phyloP scores from a whole-genome alignment of 306 rosid species.

The Glycyrrhiza uralensis region DNA sequence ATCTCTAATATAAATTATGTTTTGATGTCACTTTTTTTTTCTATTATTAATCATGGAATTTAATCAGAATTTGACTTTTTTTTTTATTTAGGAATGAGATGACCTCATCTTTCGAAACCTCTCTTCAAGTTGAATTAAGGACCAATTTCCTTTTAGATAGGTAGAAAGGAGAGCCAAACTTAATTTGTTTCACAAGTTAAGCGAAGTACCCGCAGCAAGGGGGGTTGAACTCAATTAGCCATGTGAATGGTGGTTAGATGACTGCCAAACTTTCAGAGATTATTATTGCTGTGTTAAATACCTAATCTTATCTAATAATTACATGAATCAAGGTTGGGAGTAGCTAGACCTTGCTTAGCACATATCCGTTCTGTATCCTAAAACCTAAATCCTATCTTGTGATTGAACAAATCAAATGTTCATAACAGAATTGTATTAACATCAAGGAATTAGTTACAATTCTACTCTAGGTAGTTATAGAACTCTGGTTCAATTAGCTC shows the following conservation, averaged over 20 bases:
- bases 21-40: background rate
- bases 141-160: slow-evolving; percentile 19
- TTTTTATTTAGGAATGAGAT: background rate
- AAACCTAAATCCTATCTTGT: background rate
- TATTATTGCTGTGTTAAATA: background rate
- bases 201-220: slow-evolving; percentile 18
- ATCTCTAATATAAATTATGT: background rate
- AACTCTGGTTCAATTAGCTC: no score
- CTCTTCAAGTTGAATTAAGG: slow-evolving; percentile 27
- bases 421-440: no score
- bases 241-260: slow-evolving; percentile 26
- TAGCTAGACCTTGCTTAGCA: background rate
- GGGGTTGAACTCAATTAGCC: slow-evolving; percentile 29
- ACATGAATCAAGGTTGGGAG: background rate
- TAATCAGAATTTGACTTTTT: background rate
- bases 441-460: no score
- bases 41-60: no score
- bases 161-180: slow-evolving; percentile 25
- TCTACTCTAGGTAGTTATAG: no score
- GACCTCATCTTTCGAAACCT: slow-evolving; percentile 14
- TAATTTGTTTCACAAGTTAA: slow-evolving; percentile 31
- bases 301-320: background rate
- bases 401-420: background rate
- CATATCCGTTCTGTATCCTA: background rate
- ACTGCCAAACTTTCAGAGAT: slow-evolving; percentile 33